Percentiles rank a stretch among this genome's conserved stretches.
These are phyloP conservation scores for Leptographium radiaticola DNA, from an alignment of 2,329 filamentous ascomycete genomes.

Conservation along the genomic window DNA sequence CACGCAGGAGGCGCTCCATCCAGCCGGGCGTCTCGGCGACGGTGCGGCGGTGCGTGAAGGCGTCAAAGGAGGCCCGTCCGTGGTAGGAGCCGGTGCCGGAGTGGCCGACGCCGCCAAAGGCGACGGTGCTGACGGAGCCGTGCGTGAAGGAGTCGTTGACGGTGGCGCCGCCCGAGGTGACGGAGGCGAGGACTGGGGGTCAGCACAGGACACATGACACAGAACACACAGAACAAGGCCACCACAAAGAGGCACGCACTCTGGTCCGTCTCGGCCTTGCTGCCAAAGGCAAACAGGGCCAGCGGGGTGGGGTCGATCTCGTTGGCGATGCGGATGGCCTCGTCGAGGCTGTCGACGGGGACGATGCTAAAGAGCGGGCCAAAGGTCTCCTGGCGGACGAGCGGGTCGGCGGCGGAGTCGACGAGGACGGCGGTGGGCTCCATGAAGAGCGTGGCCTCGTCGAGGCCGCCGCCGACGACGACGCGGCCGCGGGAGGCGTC, in stretches of 20 bases:
- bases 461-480: constrained; percentile 71
- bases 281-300: constrained; percentile 75
- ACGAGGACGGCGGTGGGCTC: constrained; percentile 89
- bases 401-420: constrained; percentile 57
- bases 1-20: constrained; percentile 52
- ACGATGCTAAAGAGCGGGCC: constrained; percentile 83
- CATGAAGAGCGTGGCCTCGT: constrained; percentile 70
- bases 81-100: constrained; percentile 67
- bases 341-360: constrained; percentile 64
- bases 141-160: constrained; percentile 42
- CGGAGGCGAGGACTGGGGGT: constrained; percentile 39
- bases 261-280: constrained; percentile 61
- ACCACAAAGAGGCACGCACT: constrained; percentile 27
- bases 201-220: not conserved
- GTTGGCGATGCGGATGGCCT: constrained; percentile 74
- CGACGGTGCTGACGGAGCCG: constrained; percentile 51
- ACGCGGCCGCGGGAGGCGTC: constrained; percentile 74
- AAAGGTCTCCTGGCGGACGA: constrained; percentile 78
- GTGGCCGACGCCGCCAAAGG: constrained; percentile 75
- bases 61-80: constrained; percentile 60
- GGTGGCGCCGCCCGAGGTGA: constrained; percentile 55
- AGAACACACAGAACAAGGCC: not conserved
- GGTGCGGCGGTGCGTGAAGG: constrained; percentile 45
- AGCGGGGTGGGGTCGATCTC: constrained; percentile 72
- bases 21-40: constrained; percentile 51